phyloP scores from a whole-genome alignment of 2,329 filamentous ascomycete species.

The Magnaporthiopsis incrustans region DNA sequence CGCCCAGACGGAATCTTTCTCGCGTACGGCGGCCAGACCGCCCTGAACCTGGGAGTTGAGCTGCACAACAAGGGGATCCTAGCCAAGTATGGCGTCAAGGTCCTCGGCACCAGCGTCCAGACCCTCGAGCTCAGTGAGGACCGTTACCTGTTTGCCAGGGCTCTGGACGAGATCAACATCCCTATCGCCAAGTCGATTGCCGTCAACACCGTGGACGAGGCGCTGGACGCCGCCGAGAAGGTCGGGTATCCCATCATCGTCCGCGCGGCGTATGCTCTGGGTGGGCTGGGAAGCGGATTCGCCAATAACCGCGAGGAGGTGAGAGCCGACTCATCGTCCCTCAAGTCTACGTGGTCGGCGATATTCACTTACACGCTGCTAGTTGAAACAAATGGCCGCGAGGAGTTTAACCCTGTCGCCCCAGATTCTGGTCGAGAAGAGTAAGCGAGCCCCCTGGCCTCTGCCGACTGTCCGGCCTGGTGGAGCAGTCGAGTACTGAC shows the following conservation, averaged over 20 bases:
- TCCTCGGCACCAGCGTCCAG: slow-evolving; percentile 88
- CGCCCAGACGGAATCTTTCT: slow-evolving; percentile 94
- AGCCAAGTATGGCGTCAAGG: slow-evolving; percentile 90
- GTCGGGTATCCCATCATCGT: slow-evolving; percentile 98
- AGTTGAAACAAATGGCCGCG: slow-evolving; percentile 61
- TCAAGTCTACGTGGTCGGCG: not conserved
- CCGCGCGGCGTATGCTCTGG: slow-evolving; percentile 90
- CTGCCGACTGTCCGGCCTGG: not conserved
- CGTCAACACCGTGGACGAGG: slow-evolving; percentile 84
- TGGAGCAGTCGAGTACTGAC: not conserved
- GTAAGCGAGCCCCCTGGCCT: not conserved
- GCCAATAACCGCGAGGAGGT: slow-evolving; percentile 91
- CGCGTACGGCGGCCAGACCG: slow-evolving; percentile 95
- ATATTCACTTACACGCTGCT: not conserved
- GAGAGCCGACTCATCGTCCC: slow-evolving; percentile 35
- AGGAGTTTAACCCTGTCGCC: slow-evolving; percentile 88
- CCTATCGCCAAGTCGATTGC: slow-evolving; percentile 96
- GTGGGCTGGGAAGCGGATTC: slow-evolving; percentile 93
- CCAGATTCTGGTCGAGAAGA: slow-evolving; percentile 93
- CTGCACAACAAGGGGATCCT: slow-evolving; percentile 96
- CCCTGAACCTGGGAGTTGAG: slow-evolving; percentile 90
- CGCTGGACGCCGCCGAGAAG: slow-evolving; percentile 73
- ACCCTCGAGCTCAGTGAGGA: slow-evolving; percentile 94
- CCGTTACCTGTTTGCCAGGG: slow-evolving; percentile 90
- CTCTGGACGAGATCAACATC: slow-evolving; percentile 93